Conservation (phyloP, 148 eudicot genomes). For the Dysphania ambrosioides region DNA sequence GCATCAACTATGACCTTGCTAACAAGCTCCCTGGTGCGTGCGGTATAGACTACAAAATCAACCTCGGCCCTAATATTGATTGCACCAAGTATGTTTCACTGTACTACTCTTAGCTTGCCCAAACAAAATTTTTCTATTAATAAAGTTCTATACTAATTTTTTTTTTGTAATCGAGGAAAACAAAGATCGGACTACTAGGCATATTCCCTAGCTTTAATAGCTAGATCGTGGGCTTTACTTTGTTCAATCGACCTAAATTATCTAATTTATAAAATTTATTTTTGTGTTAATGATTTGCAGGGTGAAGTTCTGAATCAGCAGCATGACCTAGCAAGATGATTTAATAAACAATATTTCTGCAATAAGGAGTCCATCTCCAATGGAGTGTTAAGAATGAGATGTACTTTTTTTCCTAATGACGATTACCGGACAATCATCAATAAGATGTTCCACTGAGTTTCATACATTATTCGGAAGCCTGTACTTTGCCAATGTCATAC, state of each 20-base stretch:
- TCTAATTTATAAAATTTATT: neutral
- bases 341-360: neutral
- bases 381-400: neutral
- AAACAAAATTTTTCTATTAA: too few relatives aligned
- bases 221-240: too few relatives aligned
- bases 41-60: slow-evolving; percentile 20
- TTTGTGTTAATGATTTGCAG: neutral
- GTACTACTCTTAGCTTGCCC: neutral
- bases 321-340: too few relatives aligned
- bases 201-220: too few relatives aligned
- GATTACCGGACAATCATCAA: neutral
- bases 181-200: too few relatives aligned
- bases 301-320: neutral
- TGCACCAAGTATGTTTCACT: slow-evolving; percentile 29
- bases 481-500: neutral
- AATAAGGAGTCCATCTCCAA: neutral
- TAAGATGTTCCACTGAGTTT: neutral
- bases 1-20: slow-evolving; percentile 25
- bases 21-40: slow-evolving; percentile 29
- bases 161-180: too few relatives aligned
- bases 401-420: too few relatives aligned
- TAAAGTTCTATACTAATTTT: too few relatives aligned
- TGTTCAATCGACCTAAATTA: too few relatives aligned
- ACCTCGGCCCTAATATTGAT: slow-evolving; percentile 15
- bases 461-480: neutral